phyloP scores from a whole-genome alignment of 257 asterid species.

The Handroanthus guayacan region DNA sequence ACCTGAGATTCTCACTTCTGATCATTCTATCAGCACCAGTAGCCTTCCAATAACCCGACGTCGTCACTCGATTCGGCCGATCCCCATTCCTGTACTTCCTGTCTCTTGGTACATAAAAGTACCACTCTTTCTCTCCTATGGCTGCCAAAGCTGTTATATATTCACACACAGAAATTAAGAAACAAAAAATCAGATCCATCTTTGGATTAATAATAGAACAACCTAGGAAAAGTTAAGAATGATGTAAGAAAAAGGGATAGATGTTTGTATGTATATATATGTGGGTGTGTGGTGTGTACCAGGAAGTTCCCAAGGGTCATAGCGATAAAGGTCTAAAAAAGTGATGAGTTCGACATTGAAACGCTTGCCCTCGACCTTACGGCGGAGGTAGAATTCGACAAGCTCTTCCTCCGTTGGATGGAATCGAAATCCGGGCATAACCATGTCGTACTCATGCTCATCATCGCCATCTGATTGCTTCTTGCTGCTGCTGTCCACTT shows the following conservation, averaged over 20 bases:
- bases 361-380: constrained; percentile 92
- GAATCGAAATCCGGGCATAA: constrained; percentile 92
- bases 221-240: background rate
- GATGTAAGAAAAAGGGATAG: background rate
- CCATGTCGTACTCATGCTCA: constrained; percentile 74
- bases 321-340: constrained; percentile 88
- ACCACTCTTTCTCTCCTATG: constrained; percentile 95
- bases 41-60: constrained; percentile 92
- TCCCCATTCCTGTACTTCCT: constrained; percentile 85
- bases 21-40: constrained; percentile 91
- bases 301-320: constrained; percentile 96
- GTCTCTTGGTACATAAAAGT: constrained; percentile 86
- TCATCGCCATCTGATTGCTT: constrained; percentile 30
- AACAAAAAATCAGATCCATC: background rate
- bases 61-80: constrained; percentile 87
- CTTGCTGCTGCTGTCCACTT: constrained; percentile 38
- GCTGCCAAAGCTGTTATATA: constrained; percentile 69
- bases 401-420: constrained; percentile 94
- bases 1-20: constrained; percentile 57
- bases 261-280: background rate
- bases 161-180: background rate
- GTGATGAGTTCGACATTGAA: constrained; percentile 91
- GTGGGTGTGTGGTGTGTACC: constrained; percentile 44
- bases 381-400: constrained; percentile 91
- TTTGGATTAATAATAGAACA: background rate